phyloP scores from a whole-genome alignment of 495 filamentous ascomycete genomes.

The Bombardia bombarda region DNA sequence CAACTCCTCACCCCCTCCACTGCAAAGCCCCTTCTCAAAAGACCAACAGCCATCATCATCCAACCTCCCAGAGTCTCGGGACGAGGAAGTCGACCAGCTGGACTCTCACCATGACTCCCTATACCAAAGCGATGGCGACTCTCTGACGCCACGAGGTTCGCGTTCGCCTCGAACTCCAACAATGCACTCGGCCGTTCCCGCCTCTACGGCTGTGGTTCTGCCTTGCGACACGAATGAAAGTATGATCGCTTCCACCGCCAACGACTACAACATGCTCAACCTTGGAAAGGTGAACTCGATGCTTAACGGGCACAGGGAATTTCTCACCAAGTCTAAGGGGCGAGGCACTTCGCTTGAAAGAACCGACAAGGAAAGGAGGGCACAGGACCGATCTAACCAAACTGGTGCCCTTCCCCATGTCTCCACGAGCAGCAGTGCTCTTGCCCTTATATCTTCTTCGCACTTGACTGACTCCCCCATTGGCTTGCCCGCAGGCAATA shows the following conservation, averaged over 20 bases:
- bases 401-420: conserved; percentile 6
- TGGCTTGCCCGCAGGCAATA: conserved; percentile 9
- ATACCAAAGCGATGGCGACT: conserved; percentile 18
- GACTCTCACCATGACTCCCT: conserved; percentile 24
- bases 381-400: conserved; percentile 6
- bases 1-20: conserved; percentile 7
- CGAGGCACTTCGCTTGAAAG: conserved; percentile 31
- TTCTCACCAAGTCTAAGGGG: conserved; percentile 25
- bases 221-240: conserved; percentile 5
- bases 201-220: conserved; percentile 10
- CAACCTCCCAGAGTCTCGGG: conserved; percentile 7
- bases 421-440: conserved; percentile 4
- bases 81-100: conserved; percentile 9
- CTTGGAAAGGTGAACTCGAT: conserved; percentile 27
- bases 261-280: conserved; percentile 21
- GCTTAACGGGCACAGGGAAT: conserved; percentile 28
- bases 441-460: too few relatives aligned
- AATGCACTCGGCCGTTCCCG: conserved; percentile 15
- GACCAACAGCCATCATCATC: too few relatives aligned
- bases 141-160: conserved; percentile 22
- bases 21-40: conserved; percentile 12
- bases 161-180: conserved; percentile 13
- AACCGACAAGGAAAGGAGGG: conserved; percentile 29
- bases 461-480: conserved; percentile 9
- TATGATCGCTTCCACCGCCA: conserved; percentile 2